phyloP scores from a whole-genome alignment of 2,329 filamentous ascomycete species.

The Colletotrichum sp. region DNA sequence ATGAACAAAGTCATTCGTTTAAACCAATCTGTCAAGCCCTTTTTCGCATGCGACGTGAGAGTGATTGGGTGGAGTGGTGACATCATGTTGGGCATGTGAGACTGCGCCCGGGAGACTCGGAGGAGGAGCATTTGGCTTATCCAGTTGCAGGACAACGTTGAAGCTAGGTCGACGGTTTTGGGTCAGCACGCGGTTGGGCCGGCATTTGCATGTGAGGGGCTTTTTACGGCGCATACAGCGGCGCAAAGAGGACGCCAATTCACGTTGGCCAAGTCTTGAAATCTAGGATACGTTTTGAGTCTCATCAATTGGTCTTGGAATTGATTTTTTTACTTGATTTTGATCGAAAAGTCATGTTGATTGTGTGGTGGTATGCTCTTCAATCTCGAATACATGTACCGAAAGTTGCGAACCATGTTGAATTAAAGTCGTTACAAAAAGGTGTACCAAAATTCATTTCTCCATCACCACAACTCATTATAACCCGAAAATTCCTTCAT shows the following conservation, averaged over 20 bases:
- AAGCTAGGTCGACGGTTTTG: not conserved
- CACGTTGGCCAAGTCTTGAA: not conserved
- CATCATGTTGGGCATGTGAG: not conserved
- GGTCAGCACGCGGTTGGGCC: not conserved
- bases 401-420: not conserved
- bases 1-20: conserved; percentile 5
- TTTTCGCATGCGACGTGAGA: not conserved
- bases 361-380: fast-evolving
- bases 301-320: not conserved
- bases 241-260: not conserved
- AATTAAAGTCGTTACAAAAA: not conserved
- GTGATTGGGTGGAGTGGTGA: not conserved
- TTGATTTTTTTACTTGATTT: not conserved
- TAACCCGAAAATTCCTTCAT: fast-evolving
- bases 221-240: not conserved
- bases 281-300: not conserved
- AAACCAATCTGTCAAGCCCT: not conserved
- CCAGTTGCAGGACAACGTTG: not conserved
- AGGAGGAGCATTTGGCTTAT: not conserved
- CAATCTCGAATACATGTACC: fast-evolving
- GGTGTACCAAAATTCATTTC: not conserved
- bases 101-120: not conserved
- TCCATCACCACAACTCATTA: not conserved
- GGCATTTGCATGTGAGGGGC: not conserved
- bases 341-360: fast-evolving